Conservation (phyloP, 2,329 filamentous ascomycete genomes). For the Alternaria panax region DNA sequence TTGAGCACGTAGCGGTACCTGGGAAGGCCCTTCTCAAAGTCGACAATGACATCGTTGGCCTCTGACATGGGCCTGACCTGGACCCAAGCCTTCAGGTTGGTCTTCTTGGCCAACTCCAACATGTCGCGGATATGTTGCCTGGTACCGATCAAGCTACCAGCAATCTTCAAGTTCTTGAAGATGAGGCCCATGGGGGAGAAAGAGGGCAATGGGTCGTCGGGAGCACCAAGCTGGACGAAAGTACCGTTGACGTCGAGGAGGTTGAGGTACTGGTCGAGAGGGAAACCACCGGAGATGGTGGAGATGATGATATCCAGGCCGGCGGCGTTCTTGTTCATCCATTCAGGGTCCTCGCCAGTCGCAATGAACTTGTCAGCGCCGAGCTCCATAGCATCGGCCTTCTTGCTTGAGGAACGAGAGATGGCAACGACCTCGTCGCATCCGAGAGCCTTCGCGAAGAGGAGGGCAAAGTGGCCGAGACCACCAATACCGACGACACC, state of each 20-base stretch:
- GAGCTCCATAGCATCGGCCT: constrained; percentile 65
- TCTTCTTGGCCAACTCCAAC: constrained; percentile 53
- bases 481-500: constrained; percentile 77
- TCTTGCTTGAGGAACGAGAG: constrained; percentile 67
- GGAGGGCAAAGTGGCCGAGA: constrained; percentile 74
- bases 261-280: constrained; percentile 64
- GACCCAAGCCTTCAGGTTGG: constrained; percentile 53
- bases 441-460: constrained; percentile 74
- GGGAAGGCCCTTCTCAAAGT: constrained; percentile 51
- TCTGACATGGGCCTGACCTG: constrained; percentile 52
- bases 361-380: constrained; percentile 69
- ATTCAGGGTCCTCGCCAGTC: constrained; percentile 65
- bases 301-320: constrained; percentile 66
- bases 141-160: constrained; percentile 70
- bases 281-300: constrained; percentile 66
- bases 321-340: constrained; percentile 62
- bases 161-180: constrained; percentile 64
- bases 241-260: constrained; percentile 66
- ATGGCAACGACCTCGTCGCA: constrained; percentile 72
- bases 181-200: constrained; percentile 64
- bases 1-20: constrained; percentile 53
- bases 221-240: constrained; percentile 72
- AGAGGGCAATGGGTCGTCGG: constrained; percentile 62
- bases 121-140: constrained; percentile 66
- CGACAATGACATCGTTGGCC: constrained; percentile 47